These are phyloP conservation scores for Juglanconis sp. DNA, from an alignment of 2,329 filamentous ascomycete species.

Conservation along the genomic window DNA sequence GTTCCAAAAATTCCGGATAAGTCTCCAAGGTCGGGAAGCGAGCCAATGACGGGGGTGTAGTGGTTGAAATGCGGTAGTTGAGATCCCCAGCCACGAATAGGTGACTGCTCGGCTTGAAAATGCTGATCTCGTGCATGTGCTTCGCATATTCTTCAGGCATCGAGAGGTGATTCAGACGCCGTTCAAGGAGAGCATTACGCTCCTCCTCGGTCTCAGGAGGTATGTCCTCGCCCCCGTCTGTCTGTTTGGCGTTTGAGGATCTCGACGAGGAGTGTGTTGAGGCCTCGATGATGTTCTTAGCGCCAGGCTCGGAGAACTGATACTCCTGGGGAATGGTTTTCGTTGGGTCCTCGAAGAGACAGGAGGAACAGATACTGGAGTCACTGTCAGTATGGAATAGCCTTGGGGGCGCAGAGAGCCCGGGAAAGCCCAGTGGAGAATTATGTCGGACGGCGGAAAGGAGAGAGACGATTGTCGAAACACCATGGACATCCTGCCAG, in stretches of 20 bases:
- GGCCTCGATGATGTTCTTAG: constrained; percentile 15
- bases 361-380: constrained; percentile 13
- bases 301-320: constrained; percentile 2
- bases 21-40: constrained; percentile 59
- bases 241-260: constrained; percentile 6
- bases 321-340: constrained; percentile 8
- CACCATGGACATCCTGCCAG: too few species aligned
- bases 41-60: constrained; percentile 58
- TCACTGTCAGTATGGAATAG: not conserved
- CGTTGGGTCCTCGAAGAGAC: constrained; percentile 17
- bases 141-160: constrained; percentile 32
- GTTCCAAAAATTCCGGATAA: constrained; percentile 58
- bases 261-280: constrained; percentile 4
- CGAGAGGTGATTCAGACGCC: not conserved
- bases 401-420: too few species aligned
- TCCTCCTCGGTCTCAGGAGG: constrained; percentile 25
- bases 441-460: too few species aligned
- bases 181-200: constrained; percentile 17
- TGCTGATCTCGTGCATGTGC: constrained; percentile 52
- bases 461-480: too few species aligned
- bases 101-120: constrained; percentile 74
- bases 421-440: too few species aligned
- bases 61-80: constrained; percentile 83
- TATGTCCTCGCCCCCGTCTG: constrained; percentile 16
- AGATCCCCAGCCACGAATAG: constrained; percentile 88